Conservation (phyloP, 352 stramenopile genomes). For the Discostella stelligera region DNA sequence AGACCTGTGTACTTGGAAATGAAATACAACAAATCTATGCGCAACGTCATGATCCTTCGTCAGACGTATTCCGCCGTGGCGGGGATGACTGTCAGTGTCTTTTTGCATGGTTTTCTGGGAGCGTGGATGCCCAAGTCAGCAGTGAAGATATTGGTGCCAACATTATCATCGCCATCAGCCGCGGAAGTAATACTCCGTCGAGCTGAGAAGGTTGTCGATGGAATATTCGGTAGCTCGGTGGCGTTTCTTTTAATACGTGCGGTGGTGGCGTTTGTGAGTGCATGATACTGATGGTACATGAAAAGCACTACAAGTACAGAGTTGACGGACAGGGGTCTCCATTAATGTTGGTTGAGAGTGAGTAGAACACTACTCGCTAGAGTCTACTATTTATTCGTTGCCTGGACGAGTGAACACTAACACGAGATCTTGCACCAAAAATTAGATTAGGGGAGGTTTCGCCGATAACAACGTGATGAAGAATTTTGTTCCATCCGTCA, state of each 20-base stretch:
- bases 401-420: too few species aligned
- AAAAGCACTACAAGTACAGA: too few species aligned
- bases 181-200: not conserved
- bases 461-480: too few species aligned
- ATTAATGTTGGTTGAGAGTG: too few species aligned
- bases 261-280: constrained; percentile 11
- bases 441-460: too few species aligned
- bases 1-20: constrained; percentile 37
- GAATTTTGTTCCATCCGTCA: too few species aligned
- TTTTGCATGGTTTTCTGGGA: not conserved
- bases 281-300: not conserved
- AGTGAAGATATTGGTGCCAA: not conserved
- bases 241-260: constrained; percentile 20
- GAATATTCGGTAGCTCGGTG: constrained; percentile 15
- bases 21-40: constrained; percentile 32
- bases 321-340: too few species aligned
- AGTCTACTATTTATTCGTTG: too few species aligned
- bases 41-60: constrained; percentile 15
- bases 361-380: too few species aligned
- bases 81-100: constrained; percentile 2
- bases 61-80: constrained; percentile 24
- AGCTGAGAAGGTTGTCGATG: constrained; percentile 10
- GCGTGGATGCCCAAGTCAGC: not conserved
- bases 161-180: not conserved
- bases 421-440: too few species aligned